Conservation (phyloP, 805 yeast species). For the Starmerella powellii region DNA sequence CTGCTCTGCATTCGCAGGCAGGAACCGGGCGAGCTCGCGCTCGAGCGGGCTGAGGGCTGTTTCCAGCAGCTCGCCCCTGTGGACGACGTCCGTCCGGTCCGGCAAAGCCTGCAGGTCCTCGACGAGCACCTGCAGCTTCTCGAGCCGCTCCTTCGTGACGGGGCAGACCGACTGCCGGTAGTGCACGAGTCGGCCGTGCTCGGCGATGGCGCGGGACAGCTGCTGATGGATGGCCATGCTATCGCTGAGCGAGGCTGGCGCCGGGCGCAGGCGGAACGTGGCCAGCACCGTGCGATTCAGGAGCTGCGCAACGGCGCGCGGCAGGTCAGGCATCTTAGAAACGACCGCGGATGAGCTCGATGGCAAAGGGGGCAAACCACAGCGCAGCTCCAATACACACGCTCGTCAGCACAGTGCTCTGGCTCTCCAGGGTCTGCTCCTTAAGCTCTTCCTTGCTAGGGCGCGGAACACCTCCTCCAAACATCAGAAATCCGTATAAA, state of each 20-base stretch:
- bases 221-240: constrained; percentile 14
- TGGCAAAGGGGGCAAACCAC: constrained; percentile 33
- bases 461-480: constrained; percentile 31
- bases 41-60: constrained; percentile 11
- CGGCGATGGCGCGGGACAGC: constrained; percentile 13
- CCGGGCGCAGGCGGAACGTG: constrained; percentile 19
- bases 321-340: constrained; percentile 21
- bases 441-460: constrained; percentile 32
- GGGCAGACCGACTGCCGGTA: constrained; percentile 27
- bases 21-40: not conserved
- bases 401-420: constrained; percentile 26
- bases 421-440: constrained; percentile 26
- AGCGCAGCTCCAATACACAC: constrained; percentile 30
- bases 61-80: constrained; percentile 6
- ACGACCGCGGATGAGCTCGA: constrained; percentile 31
- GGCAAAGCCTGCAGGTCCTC: constrained; percentile 20
- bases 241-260: constrained; percentile 19
- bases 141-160: constrained; percentile 27
- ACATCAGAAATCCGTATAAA: constrained; percentile 22
- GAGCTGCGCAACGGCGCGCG: constrained; percentile 11
- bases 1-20: not conserved
- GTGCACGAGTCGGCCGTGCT: constrained; percentile 22
- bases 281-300: constrained; percentile 19
- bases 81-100: constrained; percentile 6
- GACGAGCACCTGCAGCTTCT: constrained; percentile 21